Evolutionary conservation across 352 stramenopile genomes (phyloP).

Genomic region (Pythium biforme): DNA sequence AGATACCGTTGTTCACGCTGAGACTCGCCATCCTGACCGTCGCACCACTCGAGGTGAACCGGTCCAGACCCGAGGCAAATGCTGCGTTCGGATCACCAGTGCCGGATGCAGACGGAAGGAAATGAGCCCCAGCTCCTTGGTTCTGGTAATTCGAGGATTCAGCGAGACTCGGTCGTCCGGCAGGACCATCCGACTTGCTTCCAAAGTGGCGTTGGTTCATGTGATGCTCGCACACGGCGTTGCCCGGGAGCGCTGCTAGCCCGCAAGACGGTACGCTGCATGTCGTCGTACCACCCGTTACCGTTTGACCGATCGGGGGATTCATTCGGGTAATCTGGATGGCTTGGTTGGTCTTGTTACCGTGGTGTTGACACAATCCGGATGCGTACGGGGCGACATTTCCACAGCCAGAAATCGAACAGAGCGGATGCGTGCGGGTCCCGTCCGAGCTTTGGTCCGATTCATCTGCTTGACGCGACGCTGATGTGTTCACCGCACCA

Average conservation of each 20-base stretch:
- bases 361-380: constrained; percentile 52
- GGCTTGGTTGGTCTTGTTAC: constrained; percentile 38
- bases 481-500: background rate
- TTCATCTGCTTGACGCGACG: background rate
- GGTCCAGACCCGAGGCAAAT: constrained; percentile 8
- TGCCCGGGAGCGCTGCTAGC: constrained; percentile 1
- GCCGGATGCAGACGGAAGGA: background rate
- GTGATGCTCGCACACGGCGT: constrained; percentile 20
- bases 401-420: constrained; percentile 33
- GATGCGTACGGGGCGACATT: constrained; percentile 44
- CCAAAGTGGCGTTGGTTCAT: constrained; percentile 14
- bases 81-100: constrained; percentile 2
- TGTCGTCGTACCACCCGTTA: background rate
- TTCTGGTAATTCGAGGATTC: background rate
- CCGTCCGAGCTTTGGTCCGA: constrained; percentile 1
- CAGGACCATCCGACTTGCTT: background rate
- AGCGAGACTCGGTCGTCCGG: constrained; percentile 8
- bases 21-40: constrained; percentile 27
- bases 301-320: background rate
- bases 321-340: constrained; percentile 29
- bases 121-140: constrained; percentile 1
- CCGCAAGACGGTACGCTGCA: constrained; percentile 15
- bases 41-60: constrained; percentile 14
- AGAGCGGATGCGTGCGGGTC: constrained; percentile 20
- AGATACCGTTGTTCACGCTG: constrained; percentile 3